Conservation (phyloP, 768 basidiomycete species). For the Termitomyces titanicus region DNA sequence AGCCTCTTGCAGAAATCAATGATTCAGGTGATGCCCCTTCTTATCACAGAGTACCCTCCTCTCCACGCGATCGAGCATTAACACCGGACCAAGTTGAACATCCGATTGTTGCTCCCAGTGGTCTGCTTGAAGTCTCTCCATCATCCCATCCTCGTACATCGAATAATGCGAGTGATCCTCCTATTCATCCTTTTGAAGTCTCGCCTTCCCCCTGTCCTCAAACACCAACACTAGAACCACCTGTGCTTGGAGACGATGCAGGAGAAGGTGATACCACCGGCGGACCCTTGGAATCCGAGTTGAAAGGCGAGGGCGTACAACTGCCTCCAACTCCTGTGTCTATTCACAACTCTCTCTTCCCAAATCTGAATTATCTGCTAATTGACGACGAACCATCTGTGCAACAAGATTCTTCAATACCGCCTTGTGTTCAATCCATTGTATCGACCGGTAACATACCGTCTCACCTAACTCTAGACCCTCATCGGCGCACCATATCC, state of each 20-base stretch:
- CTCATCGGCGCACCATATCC: slow-evolving; percentile 1
- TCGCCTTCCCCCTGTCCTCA: background rate
- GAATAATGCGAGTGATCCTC: background rate
- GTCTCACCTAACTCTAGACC: background rate
- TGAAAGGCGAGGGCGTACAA: background rate
- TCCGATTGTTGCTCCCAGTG: background rate
- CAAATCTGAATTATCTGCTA: background rate
- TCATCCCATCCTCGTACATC: background rate
- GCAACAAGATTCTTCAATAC: background rate
- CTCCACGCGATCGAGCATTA: background rate
- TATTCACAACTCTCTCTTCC: background rate
- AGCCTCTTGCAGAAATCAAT: background rate
- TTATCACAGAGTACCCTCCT: background rate
- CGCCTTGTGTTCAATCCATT: background rate
- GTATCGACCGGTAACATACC: background rate
- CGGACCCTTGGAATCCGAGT: background rate
- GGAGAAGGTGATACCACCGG: background rate
- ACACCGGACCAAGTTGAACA: background rate
- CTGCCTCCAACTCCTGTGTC: background rate
- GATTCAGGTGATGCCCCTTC: background rate
- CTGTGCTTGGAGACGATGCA: background rate
- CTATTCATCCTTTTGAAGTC: background rate
- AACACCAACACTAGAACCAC: background rate
- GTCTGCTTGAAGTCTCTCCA: background rate
- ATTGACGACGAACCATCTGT: background rate